These are phyloP conservation scores for Betula pendula DNA, from an alignment of 306 rosid genomes.

Conservation along the genomic window DNA sequence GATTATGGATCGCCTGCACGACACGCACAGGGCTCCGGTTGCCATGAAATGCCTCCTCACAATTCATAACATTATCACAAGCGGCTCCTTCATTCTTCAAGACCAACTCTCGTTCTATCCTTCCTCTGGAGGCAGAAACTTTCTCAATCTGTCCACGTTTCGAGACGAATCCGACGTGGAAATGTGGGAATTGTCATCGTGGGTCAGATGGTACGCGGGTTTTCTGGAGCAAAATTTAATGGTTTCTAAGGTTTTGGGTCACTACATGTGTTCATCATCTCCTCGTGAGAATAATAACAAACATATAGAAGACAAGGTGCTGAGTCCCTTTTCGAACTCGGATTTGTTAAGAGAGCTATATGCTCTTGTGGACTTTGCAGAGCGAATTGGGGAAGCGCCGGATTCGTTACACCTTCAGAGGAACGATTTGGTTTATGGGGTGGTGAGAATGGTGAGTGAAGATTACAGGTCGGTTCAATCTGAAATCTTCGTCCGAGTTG, in stretches of 20 bases:
- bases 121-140: slow-evolving; percentile 62
- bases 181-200: slow-evolving; percentile 45
- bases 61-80: slow-evolving; percentile 46
- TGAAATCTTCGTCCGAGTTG: slow-evolving; percentile 46
- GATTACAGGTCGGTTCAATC: slow-evolving; percentile 64
- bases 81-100: slow-evolving; percentile 51
- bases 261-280: slow-evolving; percentile 5
- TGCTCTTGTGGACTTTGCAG: slow-evolving; percentile 50
- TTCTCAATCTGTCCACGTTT: slow-evolving; percentile 62
- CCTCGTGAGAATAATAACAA: not conserved
- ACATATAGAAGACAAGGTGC: slow-evolving; percentile 12
- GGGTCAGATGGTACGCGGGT: slow-evolving; percentile 84
- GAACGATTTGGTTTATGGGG: slow-evolving; percentile 63
- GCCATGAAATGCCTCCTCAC: slow-evolving; percentile 83
- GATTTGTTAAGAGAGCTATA: slow-evolving; percentile 48
- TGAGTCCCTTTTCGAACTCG: slow-evolving; percentile 23
- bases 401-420: slow-evolving; percentile 52
- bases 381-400: slow-evolving; percentile 46
- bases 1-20: slow-evolving; percentile 73
- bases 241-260: slow-evolving; percentile 48
- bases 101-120: slow-evolving; percentile 60
- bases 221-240: slow-evolving; percentile 55
- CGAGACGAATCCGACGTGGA: slow-evolving; percentile 54
- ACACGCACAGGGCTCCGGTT: slow-evolving; percentile 59
- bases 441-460: slow-evolving; percentile 53